Base-by-base conservation (phyloP, 345 rosid genomes). In the Arabidopsis suecica region DNA sequence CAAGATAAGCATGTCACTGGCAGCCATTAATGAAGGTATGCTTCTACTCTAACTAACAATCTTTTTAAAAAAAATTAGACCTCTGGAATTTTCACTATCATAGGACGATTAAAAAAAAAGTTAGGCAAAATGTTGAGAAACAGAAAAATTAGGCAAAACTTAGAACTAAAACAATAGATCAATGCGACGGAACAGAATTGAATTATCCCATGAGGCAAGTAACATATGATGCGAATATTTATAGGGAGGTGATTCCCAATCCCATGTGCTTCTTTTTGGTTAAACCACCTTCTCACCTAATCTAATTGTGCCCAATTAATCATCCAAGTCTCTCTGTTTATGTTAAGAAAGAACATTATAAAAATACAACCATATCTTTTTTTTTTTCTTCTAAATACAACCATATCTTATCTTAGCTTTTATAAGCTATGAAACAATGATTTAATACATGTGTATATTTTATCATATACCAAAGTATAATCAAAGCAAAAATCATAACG, bases 241-340 rank as follows among this genome's bases (percentile, higher is more conserved):
- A 60, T 63, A 40, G 44, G 40, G 36, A 73, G 54, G 34, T 73
- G 54, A 41, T 28, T 62, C 44, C 47, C 77, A 41, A 16, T 62
- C 44, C 47, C 77, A 73, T 64, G 71, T 73, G 64, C 45, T 3
- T 28, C 55, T 20, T 30, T 54, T 53, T 54, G 25, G 77, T 53
- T 73, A 70, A 73, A 73, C 77, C 54, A 62, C 54, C 62, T 12
- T 53, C 55, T 53, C 61, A 63, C 56, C 70, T 32, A 63, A 73
- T 73, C 70, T 32, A 63, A 73, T 73, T 33, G 32, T 44, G 56
- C 64, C 6, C 36, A 8, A 16, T 32, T 30, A 25, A 63, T 62
- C 32, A 50, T 61, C 61, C 41, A 32, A 12, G 10, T 72, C 45
- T 62, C 61, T 50, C 54, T 28, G 18, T 61, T 61, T 40, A 62